These are phyloP conservation scores for Turritis glabra DNA, from an alignment of 345 rosid genomes.

Conservation along the genomic window DNA sequence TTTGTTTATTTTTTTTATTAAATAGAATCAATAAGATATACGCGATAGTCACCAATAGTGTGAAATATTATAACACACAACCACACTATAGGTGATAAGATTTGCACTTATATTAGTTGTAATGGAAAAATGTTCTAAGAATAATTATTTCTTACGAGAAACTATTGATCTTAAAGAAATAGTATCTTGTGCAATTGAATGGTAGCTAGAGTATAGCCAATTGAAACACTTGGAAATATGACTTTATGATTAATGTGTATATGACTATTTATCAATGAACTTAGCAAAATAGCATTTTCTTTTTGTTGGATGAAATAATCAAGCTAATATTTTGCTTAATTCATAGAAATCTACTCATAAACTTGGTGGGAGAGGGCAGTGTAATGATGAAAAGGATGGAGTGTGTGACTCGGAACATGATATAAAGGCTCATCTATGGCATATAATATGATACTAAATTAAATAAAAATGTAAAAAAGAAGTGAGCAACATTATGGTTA, in stretches of 20 bases:
- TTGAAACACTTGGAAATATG: not conserved
- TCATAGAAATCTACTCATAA: not conserved
- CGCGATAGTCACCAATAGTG: conserved; percentile 17
- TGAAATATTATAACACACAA: conserved; percentile 14
- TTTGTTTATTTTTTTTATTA: not conserved
- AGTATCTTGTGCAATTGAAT: not conserved
- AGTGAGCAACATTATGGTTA: conserved; percentile 41
- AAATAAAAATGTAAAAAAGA: conserved; percentile 17
- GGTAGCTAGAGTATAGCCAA: not conserved
- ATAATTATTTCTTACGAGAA: conserved; percentile 6
- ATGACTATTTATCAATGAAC: not conserved
- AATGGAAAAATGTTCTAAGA: not conserved
- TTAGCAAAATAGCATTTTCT: not conserved
- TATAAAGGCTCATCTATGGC: conserved; percentile 26
- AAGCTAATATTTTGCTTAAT: not conserved
- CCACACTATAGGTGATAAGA: conserved; percentile 23
- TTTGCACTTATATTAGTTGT: conserved; percentile 12
- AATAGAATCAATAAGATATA: conserved; percentile 29
- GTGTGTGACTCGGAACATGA: conserved; percentile 40
- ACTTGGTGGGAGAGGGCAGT: conserved; percentile 5
- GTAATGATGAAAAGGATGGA: conserved; percentile 31
- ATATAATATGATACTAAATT: conserved; percentile 21
- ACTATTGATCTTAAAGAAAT: not conserved
- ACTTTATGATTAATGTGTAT: not conserved
- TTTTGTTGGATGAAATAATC: not conserved